phyloP scores from a whole-genome alignment of 2,329 filamentous ascomycete genomes.

The Bretziella fagacearum region DNA sequence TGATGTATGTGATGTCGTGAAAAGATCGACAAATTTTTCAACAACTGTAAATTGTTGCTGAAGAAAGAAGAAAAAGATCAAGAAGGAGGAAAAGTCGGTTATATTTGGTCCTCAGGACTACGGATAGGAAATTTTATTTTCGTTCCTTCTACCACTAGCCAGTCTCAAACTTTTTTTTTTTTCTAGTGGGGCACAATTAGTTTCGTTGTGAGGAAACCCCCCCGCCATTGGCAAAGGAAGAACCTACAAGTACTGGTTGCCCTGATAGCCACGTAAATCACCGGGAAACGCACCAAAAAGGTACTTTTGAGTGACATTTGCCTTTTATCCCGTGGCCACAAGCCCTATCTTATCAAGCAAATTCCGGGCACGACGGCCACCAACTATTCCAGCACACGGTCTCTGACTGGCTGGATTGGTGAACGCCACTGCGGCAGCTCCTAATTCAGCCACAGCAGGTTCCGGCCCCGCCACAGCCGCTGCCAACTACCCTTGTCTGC shows the following conservation, averaged over 20 bases:
- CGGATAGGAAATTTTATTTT: constrained; percentile 14
- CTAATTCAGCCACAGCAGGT: constrained; percentile 11
- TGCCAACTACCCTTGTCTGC: neutral
- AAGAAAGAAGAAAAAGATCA: constrained; percentile 14
- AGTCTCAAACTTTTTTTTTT: constrained; percentile 15
- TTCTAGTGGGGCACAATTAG: constrained; percentile 11
- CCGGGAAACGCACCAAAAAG: neutral
- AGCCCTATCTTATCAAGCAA: constrained; percentile 15
- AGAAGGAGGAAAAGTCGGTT: constrained; percentile 14
- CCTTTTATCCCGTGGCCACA: constrained; percentile 12
- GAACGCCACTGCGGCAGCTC: constrained; percentile 12
- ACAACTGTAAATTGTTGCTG: constrained; percentile 16
- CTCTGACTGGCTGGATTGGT: constrained; percentile 11
- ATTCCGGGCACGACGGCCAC: constrained; percentile 12
- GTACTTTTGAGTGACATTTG: constrained; percentile 10
- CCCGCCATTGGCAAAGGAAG: constrained; percentile 12
- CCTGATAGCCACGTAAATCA: constrained; percentile 6
- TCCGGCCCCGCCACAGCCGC: neutral
- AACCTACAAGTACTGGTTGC: constrained; percentile 10
- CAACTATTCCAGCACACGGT: constrained; percentile 7
- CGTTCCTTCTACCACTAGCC: constrained; percentile 14
- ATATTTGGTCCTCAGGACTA: constrained; percentile 15
- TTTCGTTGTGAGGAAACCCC: constrained; percentile 14
- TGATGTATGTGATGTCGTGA: constrained; percentile 16
- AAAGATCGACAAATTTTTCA: constrained; percentile 15